Evolutionary conservation across 352 stramenopile species (phyloP).

Genomic region (Phytophthora capsici): DNA sequence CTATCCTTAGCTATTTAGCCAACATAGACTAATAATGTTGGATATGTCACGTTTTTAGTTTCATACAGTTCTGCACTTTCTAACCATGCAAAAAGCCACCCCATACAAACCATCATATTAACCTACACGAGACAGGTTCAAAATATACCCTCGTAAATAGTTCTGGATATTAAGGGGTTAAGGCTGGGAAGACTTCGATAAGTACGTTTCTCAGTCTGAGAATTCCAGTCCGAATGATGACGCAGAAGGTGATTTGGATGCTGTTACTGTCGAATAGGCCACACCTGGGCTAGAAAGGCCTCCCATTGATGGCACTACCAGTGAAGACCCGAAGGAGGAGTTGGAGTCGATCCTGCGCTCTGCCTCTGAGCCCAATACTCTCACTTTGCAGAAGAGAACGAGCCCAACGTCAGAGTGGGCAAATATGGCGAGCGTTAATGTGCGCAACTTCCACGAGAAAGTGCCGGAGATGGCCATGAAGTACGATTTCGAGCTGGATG

Average conservation of each 20-base stretch:
- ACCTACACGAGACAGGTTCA: too few relatives aligned
- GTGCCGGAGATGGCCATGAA: slow-evolving; percentile 85
- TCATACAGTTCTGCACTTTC: too few relatives aligned
- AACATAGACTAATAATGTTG: too few relatives aligned
- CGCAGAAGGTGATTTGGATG: neutral
- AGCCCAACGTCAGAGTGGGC: slow-evolving; percentile 65
- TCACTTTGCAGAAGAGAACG: slow-evolving; percentile 27
- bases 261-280: neutral
- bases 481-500: slow-evolving; percentile 92
- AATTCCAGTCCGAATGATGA: slow-evolving; percentile 5
- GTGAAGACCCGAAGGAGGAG: slow-evolving; percentile 52
- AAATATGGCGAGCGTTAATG: slow-evolving; percentile 69
- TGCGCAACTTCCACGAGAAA: slow-evolving; percentile 86
- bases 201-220: too few relatives aligned
- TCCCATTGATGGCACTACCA: slow-evolving; percentile 1
- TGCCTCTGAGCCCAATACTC: slow-evolving; percentile 8
- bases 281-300: neutral
- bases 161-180: too few relatives aligned
- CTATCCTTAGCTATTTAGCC: too few relatives aligned
- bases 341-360: slow-evolving; percentile 58
- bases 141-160: too few relatives aligned
- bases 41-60: too few relatives aligned
- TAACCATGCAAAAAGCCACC: too few relatives aligned
- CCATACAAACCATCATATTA: too few relatives aligned
- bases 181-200: too few relatives aligned